These are phyloP conservation scores for Cyclotella cryptica DNA, from an alignment of 108 stramenopile genomes.

Conservation along the genomic window DNA sequence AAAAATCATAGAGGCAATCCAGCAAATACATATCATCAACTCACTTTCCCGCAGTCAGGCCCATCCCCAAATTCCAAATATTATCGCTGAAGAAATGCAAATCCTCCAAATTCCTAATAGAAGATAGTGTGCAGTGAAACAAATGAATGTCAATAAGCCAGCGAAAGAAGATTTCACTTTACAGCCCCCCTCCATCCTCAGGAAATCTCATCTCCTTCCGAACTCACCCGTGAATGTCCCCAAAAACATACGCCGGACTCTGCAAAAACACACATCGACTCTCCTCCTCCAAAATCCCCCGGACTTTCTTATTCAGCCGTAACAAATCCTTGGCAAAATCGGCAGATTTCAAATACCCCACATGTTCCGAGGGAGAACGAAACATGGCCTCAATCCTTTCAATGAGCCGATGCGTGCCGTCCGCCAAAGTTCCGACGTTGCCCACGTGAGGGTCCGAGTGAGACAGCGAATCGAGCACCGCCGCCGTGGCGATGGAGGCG, in stretches of 20 bases:
- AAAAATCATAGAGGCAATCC: background rate
- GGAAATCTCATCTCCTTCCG: too few relatives aligned
- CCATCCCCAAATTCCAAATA: conserved; percentile 97
- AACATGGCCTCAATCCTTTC: conserved; percentile 89
- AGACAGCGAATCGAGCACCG: conserved; percentile 72
- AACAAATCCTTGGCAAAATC: conserved; percentile 94
- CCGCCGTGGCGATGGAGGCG: conserved; percentile 82
- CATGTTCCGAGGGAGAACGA: conserved; percentile 68
- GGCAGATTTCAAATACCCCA: conserved; percentile 73
- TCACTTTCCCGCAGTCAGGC: conserved; percentile 88
- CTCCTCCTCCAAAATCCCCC: conserved; percentile 86
- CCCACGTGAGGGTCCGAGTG: conserved; percentile 4
- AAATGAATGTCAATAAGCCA: background rate
- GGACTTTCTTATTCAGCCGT: conserved; percentile 78
- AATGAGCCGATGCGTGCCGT: conserved; percentile 56
- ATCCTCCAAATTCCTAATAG: conserved; percentile 96
- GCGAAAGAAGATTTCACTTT: background rate
- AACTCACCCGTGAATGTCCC: conserved; percentile 92
- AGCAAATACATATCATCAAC: background rate
- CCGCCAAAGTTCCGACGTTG: conserved; percentile 1
- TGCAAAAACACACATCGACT: conserved; percentile 94
- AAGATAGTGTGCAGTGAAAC: too few relatives aligned
- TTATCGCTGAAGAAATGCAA: conserved; percentile 98
- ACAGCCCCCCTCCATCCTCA: background rate
- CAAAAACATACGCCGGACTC: conserved; percentile 95